These are phyloP conservation scores for Rhododendron mucronatum DNA, from an alignment of 148 eudicot species.

Conservation along the genomic window DNA sequence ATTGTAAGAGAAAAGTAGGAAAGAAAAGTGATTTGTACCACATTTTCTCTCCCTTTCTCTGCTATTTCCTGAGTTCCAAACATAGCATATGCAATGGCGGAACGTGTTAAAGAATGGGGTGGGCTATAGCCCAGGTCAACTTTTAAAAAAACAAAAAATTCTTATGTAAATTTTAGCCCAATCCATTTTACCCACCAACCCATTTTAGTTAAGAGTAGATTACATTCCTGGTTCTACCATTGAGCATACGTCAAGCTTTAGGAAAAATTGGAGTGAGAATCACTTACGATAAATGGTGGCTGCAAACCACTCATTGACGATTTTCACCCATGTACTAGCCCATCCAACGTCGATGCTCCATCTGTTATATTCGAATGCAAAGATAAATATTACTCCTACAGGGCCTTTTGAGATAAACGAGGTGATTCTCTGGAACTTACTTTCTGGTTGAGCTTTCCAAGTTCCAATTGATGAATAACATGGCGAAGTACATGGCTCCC, in stretches of 20 bases:
- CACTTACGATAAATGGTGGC: slow-evolving; percentile 82
- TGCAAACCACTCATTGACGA: slow-evolving; percentile 98
- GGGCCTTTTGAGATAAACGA: not conserved
- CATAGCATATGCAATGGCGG: not conserved
- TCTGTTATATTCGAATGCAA: slow-evolving; percentile 26
- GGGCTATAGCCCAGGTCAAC: no score
- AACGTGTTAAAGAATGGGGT: no score
- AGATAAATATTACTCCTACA: not conserved
- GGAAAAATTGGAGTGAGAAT: not conserved
- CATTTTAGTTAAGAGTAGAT: no score
- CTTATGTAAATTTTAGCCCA: no score
- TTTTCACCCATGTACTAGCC: slow-evolving; percentile 98
- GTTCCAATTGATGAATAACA: slow-evolving; percentile 91
- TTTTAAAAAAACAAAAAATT: no score
- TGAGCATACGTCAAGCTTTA: not conserved
- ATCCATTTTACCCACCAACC: no score
- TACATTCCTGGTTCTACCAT: no score
- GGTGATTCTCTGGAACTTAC: slow-evolving; percentile 32
- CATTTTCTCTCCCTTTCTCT: not conserved
- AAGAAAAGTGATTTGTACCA: not conserved
- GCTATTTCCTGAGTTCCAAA: not conserved
- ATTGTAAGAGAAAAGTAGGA: not conserved
- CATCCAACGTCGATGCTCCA: slow-evolving; percentile 98
- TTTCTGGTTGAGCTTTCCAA: slow-evolving; percentile 60
- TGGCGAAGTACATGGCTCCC: slow-evolving; percentile 98